These are phyloP conservation scores for Alternaria brassicae DNA, from an alignment of 2,329 filamentous ascomycete genomes.

Conservation along the genomic window DNA sequence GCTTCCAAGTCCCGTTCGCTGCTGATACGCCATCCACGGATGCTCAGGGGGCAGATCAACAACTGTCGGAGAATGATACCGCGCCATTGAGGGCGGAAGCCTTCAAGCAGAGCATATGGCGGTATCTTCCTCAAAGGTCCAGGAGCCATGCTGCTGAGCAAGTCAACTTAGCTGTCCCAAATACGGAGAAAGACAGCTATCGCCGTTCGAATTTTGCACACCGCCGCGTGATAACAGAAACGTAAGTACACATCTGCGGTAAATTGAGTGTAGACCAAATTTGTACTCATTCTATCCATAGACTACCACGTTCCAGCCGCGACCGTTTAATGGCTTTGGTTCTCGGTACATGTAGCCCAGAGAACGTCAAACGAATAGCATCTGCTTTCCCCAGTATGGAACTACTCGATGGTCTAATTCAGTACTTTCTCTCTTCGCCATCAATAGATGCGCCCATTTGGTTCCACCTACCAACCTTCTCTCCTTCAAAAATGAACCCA, in stretches of 20 bases:
- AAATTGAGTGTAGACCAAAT: neutral
- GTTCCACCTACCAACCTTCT: constrained; percentile 68
- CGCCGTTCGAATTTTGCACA: constrained; percentile 44
- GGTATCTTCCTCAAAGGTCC: constrained; percentile 50
- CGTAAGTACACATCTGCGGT: constrained; percentile 5
- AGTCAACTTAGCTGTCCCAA: constrained; percentile 50
- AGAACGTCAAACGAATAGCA: constrained; percentile 60
- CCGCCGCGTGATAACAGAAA: constrained; percentile 53
- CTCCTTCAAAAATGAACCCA: constrained; percentile 62
- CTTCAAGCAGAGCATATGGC: constrained; percentile 56
- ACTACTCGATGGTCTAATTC: constrained; percentile 66
- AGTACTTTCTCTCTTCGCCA: constrained; percentile 66
- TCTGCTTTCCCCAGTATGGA: constrained; percentile 69
- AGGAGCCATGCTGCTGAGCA: constrained; percentile 40
- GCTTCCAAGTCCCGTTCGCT: constrained; percentile 54
- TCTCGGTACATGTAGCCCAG: constrained; percentile 63
- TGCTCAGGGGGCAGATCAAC: constrained; percentile 23
- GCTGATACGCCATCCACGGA: constrained; percentile 36
- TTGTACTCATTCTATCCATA: neutral
- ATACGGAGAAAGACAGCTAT: constrained; percentile 39
- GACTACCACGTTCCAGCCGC: constrained; percentile 50
- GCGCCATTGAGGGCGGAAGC: constrained; percentile 38
- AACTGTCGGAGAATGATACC: constrained; percentile 26
- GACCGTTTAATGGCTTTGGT: constrained; percentile 71
- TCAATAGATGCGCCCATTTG: constrained; percentile 64